Evolutionary conservation across 2,329 filamentous ascomycete species (phyloP).

Genomic region (Chaetomiaceae sp.): DNA sequence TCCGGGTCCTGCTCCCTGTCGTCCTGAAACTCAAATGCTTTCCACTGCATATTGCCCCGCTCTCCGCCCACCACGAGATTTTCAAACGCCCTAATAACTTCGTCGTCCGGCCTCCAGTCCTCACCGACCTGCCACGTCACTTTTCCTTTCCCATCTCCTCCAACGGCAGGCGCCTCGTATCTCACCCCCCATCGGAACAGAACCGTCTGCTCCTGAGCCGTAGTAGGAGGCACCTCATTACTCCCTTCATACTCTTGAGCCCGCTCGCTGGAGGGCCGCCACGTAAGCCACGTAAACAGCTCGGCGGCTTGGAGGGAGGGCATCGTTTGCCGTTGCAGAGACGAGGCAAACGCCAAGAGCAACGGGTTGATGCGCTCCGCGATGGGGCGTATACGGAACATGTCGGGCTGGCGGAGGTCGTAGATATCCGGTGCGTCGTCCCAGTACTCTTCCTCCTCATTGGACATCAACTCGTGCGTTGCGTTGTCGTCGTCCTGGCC

Average conservation of each 20-base stretch:
- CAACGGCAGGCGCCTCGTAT: slow-evolving; percentile 5
- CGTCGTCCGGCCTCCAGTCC: slow-evolving; percentile 6
- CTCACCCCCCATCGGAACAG: slow-evolving; percentile 13
- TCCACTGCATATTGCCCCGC: slow-evolving; percentile 9
- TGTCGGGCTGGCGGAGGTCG: slow-evolving; percentile 8
- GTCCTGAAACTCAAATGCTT: slow-evolving; percentile 7
- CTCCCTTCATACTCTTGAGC: slow-evolving; percentile 9
- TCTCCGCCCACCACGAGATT: slow-evolving; percentile 2
- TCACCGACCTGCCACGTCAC: slow-evolving; percentile 11
- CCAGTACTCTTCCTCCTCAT: neutral
- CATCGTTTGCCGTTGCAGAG: slow-evolving; percentile 4
- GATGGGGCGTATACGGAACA: slow-evolving; percentile 16
- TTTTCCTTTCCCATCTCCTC: slow-evolving; percentile 6
- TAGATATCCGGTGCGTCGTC: neutral
- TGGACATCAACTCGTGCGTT: neutral
- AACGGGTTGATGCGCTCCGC: slow-evolving; percentile 12
- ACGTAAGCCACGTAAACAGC: slow-evolving; percentile 15
- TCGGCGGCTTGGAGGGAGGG: slow-evolving; percentile 11
- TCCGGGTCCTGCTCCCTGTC: neutral
- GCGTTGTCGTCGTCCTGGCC: slow-evolving; percentile 8
- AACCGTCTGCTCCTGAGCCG: neutral
- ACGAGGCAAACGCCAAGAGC: slow-evolving; percentile 16
- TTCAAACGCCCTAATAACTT: slow-evolving; percentile 9
- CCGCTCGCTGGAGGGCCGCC: slow-evolving; percentile 11
- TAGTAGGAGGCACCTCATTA: slow-evolving; percentile 1